Conservation (phyloP, 2,329 filamentous ascomycete genomes). For the Nannizziopsis arthrosporioides region DNA sequence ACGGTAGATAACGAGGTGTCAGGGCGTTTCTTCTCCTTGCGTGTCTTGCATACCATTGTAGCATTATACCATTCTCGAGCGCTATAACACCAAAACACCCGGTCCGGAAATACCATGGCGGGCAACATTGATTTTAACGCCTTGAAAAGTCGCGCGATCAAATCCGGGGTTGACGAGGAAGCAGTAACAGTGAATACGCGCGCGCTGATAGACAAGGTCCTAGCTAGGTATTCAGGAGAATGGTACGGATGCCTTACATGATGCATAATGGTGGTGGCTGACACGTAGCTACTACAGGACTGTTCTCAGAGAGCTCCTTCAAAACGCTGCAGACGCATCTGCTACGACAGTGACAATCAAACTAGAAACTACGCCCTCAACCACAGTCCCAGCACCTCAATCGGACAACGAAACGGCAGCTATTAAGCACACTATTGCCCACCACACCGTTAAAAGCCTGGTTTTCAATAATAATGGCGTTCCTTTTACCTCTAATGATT, state of each 20-base stretch:
- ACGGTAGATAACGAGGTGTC: no score
- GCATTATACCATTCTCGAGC: no score
- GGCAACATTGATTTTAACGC: conserved; percentile 52
- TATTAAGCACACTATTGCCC: conserved; percentile 68
- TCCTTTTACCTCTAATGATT: conserved; percentile 80
- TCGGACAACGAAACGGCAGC: conserved; percentile 57
- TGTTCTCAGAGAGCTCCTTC: conserved; percentile 78
- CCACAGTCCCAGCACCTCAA: conserved; percentile 56
- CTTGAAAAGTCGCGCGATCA: conserved; percentile 76
- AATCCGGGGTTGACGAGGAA: conserved; percentile 79
- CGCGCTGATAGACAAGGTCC: conserved; percentile 92
- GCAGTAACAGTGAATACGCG: conserved; percentile 96
- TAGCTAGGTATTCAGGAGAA: conserved; percentile 92
- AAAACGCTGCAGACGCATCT: conserved; percentile 95
- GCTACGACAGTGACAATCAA: conserved; percentile 80
- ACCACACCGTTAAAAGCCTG: conserved; percentile 79
- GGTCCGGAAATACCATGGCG: conserved; percentile 9
- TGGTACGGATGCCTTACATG: conserved; percentile 52
- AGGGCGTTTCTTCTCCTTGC: no score
- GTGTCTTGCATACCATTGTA: no score
- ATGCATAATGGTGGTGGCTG: background rate
- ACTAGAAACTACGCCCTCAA: conserved; percentile 81
- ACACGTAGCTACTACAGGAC: conserved; percentile 32
- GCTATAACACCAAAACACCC: no score
- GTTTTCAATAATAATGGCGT: conserved; percentile 87